A percentile compares a stretch with the other conserved stretches of the same genome.
Evolutionary conservation across 352 stramenopile genomes (phyloP).

Genomic region (Plasmopara viticola): DNA sequence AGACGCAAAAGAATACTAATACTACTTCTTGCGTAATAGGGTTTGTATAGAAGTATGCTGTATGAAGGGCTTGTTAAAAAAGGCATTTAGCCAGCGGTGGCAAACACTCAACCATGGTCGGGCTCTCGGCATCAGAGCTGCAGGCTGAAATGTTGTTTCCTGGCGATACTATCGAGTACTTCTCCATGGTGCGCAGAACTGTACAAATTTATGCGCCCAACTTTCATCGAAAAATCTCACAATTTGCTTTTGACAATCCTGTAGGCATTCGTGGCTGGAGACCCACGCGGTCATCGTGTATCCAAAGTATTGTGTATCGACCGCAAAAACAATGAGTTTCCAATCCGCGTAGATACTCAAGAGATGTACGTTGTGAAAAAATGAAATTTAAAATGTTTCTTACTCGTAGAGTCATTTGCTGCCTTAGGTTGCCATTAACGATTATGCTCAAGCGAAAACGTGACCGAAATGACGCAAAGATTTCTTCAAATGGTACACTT

Average conservation of each 20-base stretch:
- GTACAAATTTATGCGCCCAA: background rate
- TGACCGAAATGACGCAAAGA: slow-evolving; percentile 45
- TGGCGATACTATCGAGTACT: slow-evolving; percentile 77
- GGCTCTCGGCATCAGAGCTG: slow-evolving; percentile 53
- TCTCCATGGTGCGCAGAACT: slow-evolving; percentile 40
- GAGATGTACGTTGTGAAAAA: slow-evolving; percentile 42
- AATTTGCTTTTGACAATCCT: slow-evolving; percentile 5
- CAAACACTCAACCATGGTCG: slow-evolving; percentile 14
- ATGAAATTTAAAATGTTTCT: background rate
- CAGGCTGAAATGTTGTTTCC: slow-evolving; percentile 50
- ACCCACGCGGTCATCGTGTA: slow-evolving; percentile 52
- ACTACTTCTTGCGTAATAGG: too few species aligned
- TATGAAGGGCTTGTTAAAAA: too few species aligned
- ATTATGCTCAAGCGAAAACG: slow-evolving; percentile 65
- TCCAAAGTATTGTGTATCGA: slow-evolving; percentile 53
- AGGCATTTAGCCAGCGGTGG: too few species aligned
- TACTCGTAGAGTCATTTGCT: background rate
- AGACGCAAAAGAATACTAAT: too few species aligned
- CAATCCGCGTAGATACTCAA: slow-evolving; percentile 56
- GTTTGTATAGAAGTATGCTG: too few species aligned
- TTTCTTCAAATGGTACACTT: slow-evolving; percentile 32
- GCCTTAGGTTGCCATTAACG: slow-evolving; percentile 46
- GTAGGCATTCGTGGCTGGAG: slow-evolving; percentile 64
- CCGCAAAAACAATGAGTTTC: slow-evolving; percentile 42
- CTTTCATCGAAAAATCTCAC: slow-evolving; percentile 5